Base-by-base conservation (phyloP, 352 stramenopile genomes). In the Phytopythium boreale region DNA sequence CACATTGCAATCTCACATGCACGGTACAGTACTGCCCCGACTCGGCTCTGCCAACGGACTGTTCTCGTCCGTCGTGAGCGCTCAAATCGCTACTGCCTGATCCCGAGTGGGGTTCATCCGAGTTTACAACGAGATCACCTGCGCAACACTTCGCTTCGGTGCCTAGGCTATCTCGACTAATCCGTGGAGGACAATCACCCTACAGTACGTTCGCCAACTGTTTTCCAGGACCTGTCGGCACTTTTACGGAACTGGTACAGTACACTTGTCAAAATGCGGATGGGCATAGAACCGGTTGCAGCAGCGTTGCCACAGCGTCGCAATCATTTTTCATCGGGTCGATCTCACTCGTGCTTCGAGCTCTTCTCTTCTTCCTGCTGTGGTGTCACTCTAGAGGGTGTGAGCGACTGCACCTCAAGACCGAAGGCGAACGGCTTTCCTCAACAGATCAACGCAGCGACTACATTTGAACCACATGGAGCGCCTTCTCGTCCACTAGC, bases 401-500 rank as follows among this genome's bases (percentile, higher is more conserved):
- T n/a, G n/a, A n/a, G n/a, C n/a, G n/a, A n/a, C n/a, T n/a, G n/a
- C n/a, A n/a, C n/a, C n/a, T n/a, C n/a, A n/a, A n/a, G n/a, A n/a
- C n/a, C n/a, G n/a, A n/a, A n/a, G n/a, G n/a, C n/a, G n/a, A n/a
- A n/a, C n/a, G n/a, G n/a, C n/a, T n/a, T n/a, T n/a, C n/a, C n/a
- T n/a, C n/a, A n/a, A n/a, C n/a, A 39, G 34, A 10, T 14, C 34
- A 39, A 7, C 34, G 7, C 34, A 39, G 17, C 6, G 2, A 11
- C 80, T 56, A 89, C 61, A 93, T 63, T 66, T 93, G 81, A 27
- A 98, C 82, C 66, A 99, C 96, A 74, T 99, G 97, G 29, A 98
- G 76, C 17, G 96, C 97, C 56, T 99, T 90, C 47, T 97, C 82
- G 69, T 98, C 98, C 15, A 84, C 93, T 49, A 99, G 88, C 15